Evolutionary conservation across 768 basidiomycete genomes (phyloP).

Genomic region (Amanita jacksonii): DNA sequence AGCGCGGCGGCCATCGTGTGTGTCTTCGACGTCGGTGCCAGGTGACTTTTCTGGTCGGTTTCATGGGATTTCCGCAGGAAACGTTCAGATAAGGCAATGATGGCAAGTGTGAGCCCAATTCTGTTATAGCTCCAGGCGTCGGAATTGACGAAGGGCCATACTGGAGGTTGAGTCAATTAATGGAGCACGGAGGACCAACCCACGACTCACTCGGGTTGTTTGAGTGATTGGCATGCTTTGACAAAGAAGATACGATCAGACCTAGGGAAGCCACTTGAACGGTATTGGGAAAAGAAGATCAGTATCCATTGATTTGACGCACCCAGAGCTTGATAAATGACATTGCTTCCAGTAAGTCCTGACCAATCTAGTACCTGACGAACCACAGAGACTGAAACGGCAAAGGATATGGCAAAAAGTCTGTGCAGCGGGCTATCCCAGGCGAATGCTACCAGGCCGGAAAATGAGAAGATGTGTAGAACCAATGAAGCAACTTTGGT

Average conservation of each 20-base stretch:
- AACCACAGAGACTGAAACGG: conserved; percentile 39
- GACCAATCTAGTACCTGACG: conserved; percentile 48
- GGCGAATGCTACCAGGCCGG: conserved; percentile 44
- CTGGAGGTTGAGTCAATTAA: conserved; percentile 22
- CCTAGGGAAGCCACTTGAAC: conserved; percentile 29
- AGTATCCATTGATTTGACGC: conserved; percentile 15
- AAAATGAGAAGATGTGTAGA: conserved; percentile 39
- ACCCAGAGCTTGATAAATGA: conserved; percentile 42
- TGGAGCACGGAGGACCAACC: not conserved
- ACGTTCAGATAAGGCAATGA: conserved; percentile 41
- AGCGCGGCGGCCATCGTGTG: conserved; percentile 30
- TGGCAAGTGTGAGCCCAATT: conserved; percentile 47
- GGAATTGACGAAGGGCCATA: conserved; percentile 71
- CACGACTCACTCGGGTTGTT: conserved; percentile 60
- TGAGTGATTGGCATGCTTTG: conserved; percentile 71
- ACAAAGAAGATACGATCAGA: conserved; percentile 52
- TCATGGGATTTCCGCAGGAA: conserved; percentile 19
- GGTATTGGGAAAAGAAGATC: not conserved
- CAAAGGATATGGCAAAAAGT: conserved; percentile 46
- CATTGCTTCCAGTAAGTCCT: conserved; percentile 18
- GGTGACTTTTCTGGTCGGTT: not conserved
- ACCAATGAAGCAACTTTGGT: conserved; percentile 39
- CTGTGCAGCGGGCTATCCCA: conserved; percentile 43
- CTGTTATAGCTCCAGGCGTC: conserved; percentile 64
- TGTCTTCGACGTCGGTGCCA: conserved; percentile 10